Conservation (phyloP, 2,329 filamentous ascomycete genomes). For the Immersiporthe knoxdaviesiana region DNA sequence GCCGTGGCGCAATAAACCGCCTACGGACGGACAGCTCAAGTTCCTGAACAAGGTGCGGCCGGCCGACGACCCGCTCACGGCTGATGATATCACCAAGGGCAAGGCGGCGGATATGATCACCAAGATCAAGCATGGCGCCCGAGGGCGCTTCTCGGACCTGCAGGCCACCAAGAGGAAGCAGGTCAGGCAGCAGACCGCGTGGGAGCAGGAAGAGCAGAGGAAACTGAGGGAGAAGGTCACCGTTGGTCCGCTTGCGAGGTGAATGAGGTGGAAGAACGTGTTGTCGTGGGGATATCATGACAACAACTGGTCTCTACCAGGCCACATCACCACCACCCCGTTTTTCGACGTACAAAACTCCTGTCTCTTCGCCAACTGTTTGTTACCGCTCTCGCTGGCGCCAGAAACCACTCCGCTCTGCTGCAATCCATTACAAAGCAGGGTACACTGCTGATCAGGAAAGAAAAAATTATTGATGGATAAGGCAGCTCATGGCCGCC, state of each 20-base stretch:
- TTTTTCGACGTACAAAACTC: neutral
- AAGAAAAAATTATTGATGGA: neutral
- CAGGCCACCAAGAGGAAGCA: slow-evolving; percentile 56
- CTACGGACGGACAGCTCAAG: slow-evolving; percentile 67
- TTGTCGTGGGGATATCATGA: slow-evolving; percentile 14
- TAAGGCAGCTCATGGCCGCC: neutral
- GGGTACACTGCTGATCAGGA: neutral
- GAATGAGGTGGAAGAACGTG: slow-evolving; percentile 10
- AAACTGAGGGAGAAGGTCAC: slow-evolving; percentile 54
- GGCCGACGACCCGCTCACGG: slow-evolving; percentile 56
- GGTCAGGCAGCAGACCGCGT: slow-evolving; percentile 42
- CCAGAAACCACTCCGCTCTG: neutral
- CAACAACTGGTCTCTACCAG: neutral
- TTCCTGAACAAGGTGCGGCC: slow-evolving; percentile 70
- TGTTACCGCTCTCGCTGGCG: neutral
- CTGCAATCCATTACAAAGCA: neutral
- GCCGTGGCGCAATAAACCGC: slow-evolving; percentile 69
- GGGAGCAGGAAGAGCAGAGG: slow-evolving; percentile 45
- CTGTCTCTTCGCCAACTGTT: neutral
- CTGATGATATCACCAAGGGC: slow-evolving; percentile 71
- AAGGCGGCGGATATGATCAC: slow-evolving; percentile 89
- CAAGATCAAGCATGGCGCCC: slow-evolving; percentile 83
- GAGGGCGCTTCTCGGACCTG: slow-evolving; percentile 60
- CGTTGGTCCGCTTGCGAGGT: slow-evolving; percentile 55
- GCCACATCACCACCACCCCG: neutral